These are phyloP conservation scores for Eustoma russellianum DNA, from an alignment of 257 asterid genomes.

Conservation along the genomic window DNA sequence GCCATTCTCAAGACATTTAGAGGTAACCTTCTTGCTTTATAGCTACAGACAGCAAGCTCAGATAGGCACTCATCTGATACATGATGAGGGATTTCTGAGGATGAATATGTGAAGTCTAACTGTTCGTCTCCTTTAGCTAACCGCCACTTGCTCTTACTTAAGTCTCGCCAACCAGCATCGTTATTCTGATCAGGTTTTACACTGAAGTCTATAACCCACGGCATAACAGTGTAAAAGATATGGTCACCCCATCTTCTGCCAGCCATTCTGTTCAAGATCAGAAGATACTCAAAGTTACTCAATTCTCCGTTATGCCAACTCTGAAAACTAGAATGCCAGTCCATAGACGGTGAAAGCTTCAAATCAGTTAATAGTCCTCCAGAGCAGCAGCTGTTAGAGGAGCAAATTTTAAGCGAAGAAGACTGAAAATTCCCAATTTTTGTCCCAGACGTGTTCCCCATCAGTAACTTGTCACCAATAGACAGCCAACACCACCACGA, in stretches of 20 bases:
- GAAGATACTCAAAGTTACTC: slow-evolving; percentile 88
- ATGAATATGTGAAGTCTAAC: slow-evolving; percentile 91
- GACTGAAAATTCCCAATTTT: slow-evolving; percentile 17
- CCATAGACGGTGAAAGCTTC: slow-evolving; percentile 36
- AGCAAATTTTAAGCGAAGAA: slow-evolving; percentile 23
- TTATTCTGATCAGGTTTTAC: slow-evolving; percentile 61
- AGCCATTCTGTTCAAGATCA: slow-evolving; percentile 68
- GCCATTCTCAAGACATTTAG: slow-evolving; percentile 69
- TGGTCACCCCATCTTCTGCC: slow-evolving; percentile 99
- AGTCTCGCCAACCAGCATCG: slow-evolving; percentile 81
- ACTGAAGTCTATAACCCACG: slow-evolving; percentile 90
- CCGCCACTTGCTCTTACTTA: slow-evolving; percentile 96
- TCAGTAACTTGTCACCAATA: slow-evolving; percentile 38
- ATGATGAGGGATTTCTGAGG: slow-evolving; percentile 95
- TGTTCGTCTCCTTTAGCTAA: slow-evolving; percentile 97
- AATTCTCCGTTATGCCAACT: slow-evolving; percentile 90
- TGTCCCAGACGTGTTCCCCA: slow-evolving; percentile 25
- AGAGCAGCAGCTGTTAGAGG: slow-evolving; percentile 50
- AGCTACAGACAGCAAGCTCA: slow-evolving; percentile 98
- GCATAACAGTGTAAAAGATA: slow-evolving; percentile 76
- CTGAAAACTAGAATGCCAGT: slow-evolving; percentile 68
- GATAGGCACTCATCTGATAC: slow-evolving; percentile 97
- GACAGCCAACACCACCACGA: slow-evolving; percentile 82
- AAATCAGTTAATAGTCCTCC: slow-evolving; percentile 55
- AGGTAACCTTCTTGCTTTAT: slow-evolving; percentile 94